A percentile compares a stretch with the other conserved stretches of the same genome.
phyloP scores from a whole-genome alignment of 129 eudicot species.

The Calendula officinalis region DNA sequence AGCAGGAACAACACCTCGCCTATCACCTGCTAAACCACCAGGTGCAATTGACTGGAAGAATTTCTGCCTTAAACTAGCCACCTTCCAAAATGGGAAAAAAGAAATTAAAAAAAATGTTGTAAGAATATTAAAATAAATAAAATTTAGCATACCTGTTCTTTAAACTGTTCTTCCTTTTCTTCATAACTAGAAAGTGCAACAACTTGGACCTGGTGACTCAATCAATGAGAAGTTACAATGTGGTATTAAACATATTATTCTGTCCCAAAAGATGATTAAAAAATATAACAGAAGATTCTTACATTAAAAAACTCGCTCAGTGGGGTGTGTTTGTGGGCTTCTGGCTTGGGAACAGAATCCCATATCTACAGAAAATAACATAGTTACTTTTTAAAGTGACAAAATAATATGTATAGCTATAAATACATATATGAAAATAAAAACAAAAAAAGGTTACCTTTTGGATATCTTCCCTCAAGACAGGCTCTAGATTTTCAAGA shows the following conservation, averaged over 20 bases:
- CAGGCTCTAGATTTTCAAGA: slow-evolving; percentile 87
- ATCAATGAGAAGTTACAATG: slow-evolving; percentile 19
- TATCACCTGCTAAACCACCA: slow-evolving; percentile 99
- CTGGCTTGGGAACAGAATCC: slow-evolving; percentile 98
- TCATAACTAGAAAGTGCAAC: slow-evolving; percentile 95
- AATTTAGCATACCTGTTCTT: slow-evolving; percentile 69
- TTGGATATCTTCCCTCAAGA: slow-evolving; percentile 89
- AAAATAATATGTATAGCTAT: not conserved
- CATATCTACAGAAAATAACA: slow-evolving; percentile 58
- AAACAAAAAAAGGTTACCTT: slow-evolving; percentile 42
- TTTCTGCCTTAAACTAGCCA: slow-evolving; percentile 74
- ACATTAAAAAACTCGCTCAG: slow-evolving; percentile 95
- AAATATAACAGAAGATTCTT: slow-evolving; percentile 34
- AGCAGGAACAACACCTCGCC: slow-evolving; percentile 98
- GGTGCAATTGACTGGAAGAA: slow-evolving; percentile 92
- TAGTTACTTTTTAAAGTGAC: slow-evolving; percentile 4
- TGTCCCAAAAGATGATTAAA: not conserved
- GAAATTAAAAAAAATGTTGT: not conserved
- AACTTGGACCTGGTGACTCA: slow-evolving; percentile 74
- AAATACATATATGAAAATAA: slow-evolving; percentile 6
- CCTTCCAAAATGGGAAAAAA: slow-evolving; percentile 46
- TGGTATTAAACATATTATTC: not conserved
- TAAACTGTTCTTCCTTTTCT: slow-evolving; percentile 97
- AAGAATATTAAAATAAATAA: not conserved
- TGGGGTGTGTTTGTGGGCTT: slow-evolving; percentile 92